Base-by-base conservation (phyloP, 2,329 filamentous ascomycete species). In the Colletotrichum chlorophyti region DNA sequence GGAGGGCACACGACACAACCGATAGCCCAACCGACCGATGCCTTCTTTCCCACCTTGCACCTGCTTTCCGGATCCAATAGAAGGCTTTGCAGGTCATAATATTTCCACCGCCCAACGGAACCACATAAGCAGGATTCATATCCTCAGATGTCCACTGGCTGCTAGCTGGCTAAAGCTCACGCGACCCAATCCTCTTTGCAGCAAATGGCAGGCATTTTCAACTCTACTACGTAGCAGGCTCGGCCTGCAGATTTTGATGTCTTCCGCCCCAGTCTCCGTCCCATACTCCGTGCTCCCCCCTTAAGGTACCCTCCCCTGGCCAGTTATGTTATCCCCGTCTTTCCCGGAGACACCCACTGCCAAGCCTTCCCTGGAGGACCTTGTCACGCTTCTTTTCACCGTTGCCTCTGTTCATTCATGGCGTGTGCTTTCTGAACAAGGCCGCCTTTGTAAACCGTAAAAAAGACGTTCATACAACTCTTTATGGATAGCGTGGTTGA, bases 1-100 rank as follows among this genome's bases (percentile, higher is more conserved):
- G 49, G 27, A 42, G 54, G 54, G 55, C 55, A 59, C 55, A 54
- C 55, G 50, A 58, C 54, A 47, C 35, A 14, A 15, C 14, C 32
- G n/a, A 29, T 15, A 12, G n/a, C n/a, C 26, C 32, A 12, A 41
- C 51, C 47, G 50, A 7, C 40, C 24, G 6, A 12, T 3, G 23
- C 38, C 14, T 5, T 15, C n/a, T 42, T 41, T 19, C 10, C 43
- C 19, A 14, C 19, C 7, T 12, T 8, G 19, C 11, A 4, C 42
- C 29, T n/a, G 19, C 21, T n/a, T 9, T 12, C 11, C 17, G 23
- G n/a, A n/a, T n/a, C n/a, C n/a, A n/a, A n/a, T n/a, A n/a, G n/a
- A n/a, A n/a, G n/a, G n/a, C n/a, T n/a, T n/a, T 38, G 35, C 35
- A 38, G 35, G 21, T 38, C 21, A 9, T 38, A 19, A 38, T 38